Percentiles rank a stretch among this genome's conserved stretches.
phyloP scores from a whole-genome alignment of 768 basidiomycete genomes.

The Cubamyces sp. region DNA sequence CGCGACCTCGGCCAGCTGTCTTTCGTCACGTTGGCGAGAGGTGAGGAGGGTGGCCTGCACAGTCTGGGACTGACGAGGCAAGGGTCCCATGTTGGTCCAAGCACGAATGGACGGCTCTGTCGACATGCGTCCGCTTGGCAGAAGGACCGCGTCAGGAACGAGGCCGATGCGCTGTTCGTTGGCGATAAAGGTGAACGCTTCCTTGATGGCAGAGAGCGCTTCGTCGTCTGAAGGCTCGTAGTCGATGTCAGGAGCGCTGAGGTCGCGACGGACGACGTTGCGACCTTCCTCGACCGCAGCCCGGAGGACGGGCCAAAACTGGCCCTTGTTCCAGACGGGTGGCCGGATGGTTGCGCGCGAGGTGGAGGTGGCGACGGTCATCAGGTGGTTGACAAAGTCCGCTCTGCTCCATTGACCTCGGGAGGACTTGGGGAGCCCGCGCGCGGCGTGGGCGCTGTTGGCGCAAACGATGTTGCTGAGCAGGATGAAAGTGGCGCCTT shows the following conservation, averaged over 20 bases:
- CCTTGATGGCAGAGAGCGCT: not conserved
- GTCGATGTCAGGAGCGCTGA: not conserved
- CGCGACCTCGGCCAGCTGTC: not conserved
- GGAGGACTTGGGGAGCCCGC: not conserved
- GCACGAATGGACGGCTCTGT: not conserved
- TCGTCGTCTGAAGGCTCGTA: not conserved
- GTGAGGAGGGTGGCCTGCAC: not conserved
- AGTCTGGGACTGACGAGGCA: not conserved
- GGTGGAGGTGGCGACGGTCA: not conserved
- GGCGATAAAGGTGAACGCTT: not conserved
- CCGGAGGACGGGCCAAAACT: constrained; percentile 1
- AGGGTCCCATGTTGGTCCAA: not conserved
- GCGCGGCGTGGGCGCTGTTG: not conserved
- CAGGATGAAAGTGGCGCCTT: not conserved
- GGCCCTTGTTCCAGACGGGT: not conserved
- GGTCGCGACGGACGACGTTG: not conserved
- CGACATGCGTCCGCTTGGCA: not conserved
- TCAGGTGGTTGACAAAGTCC: constrained; percentile 3
- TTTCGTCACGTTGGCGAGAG: not conserved
- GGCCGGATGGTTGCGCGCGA: not conserved
- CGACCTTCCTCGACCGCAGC: not conserved
- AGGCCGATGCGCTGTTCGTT: not conserved
- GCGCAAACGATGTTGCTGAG: not conserved
- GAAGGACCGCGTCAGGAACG: not conserved
- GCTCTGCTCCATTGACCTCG: not conserved